These are phyloP conservation scores for Ophiosphaerella narmari DNA, from an alignment of 2,329 filamentous ascomycete species.

Conservation along the genomic window DNA sequence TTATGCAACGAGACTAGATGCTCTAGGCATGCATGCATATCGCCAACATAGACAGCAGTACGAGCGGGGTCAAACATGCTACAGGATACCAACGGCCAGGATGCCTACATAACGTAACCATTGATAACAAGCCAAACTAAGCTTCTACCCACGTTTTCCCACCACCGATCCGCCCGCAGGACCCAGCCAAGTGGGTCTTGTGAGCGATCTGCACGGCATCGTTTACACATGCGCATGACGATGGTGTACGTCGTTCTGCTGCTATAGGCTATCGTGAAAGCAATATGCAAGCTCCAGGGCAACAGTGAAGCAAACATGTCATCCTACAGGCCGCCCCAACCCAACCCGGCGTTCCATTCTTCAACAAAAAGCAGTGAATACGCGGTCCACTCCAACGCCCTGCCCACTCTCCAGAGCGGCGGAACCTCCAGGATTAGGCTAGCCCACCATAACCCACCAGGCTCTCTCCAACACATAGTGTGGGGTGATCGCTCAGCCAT, in stretches of 20 bases:
- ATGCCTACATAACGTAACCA: background rate
- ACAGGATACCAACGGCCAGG: background rate
- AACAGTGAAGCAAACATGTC: too few species aligned
- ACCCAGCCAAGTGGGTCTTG: background rate
- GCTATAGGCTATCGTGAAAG: background rate
- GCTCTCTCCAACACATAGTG: background rate
- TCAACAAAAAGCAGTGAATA: too few species aligned
- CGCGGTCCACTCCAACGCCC: too few species aligned
- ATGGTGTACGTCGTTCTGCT: background rate
- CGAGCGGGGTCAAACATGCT: constrained; percentile 1
- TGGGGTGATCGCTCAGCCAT: background rate
- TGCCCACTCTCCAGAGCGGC: too few species aligned
- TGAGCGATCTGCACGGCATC: background rate
- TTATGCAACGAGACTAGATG: too few species aligned
- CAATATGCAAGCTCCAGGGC: too few species aligned
- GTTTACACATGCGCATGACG: background rate
- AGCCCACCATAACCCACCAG: background rate
- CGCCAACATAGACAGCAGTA: background rate
- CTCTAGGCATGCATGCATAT: constrained; percentile 3
- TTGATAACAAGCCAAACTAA: constrained; percentile 2
- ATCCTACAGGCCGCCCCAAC: too few species aligned
- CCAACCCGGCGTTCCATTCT: too few species aligned
- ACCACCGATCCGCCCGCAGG: background rate
- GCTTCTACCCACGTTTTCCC: background rate
- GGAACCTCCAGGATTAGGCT: too few species aligned